Evolutionary conservation across 140 eudicot genomes (phyloP).

Genomic region (Flaveria floridana): DNA sequence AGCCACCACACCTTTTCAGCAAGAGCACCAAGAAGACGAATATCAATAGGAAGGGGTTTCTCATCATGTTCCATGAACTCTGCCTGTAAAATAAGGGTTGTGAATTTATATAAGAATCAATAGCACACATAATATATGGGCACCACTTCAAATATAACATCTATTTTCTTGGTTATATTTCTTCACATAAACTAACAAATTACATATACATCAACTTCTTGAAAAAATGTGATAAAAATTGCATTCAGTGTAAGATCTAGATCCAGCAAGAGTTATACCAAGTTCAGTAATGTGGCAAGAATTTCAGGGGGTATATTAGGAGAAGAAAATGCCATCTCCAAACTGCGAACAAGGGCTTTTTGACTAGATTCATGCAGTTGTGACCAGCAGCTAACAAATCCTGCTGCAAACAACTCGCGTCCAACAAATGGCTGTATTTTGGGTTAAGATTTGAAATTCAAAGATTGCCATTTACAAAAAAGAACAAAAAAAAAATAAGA

Average conservation of each 20-base stretch:
- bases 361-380: constrained; percentile 75
- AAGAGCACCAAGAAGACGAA: constrained; percentile 98
- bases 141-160: not conserved
- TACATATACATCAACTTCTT: not conserved
- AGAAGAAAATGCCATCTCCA: constrained; percentile 98
- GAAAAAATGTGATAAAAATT: constrained; percentile 3
- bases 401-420: constrained; percentile 95
- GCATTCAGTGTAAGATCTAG: constrained; percentile 12
- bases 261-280: constrained; percentile 47
- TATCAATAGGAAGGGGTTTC: constrained; percentile 93
- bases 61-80: constrained; percentile 99
- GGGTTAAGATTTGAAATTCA: constrained; percentile 28
- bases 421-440: constrained; percentile 88
- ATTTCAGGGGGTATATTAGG: constrained; percentile 98
- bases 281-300: constrained; percentile 90
- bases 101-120: constrained; percentile 6
- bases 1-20: constrained; percentile 83
- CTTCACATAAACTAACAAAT: not conserved
- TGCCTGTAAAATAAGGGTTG: constrained; percentile 54
- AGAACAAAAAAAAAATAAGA: not conserved
- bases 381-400: constrained; percentile 99
- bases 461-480: not conserved
- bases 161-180: constrained; percentile 1
- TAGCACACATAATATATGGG: not conserved
- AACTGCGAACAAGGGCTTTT: constrained; percentile 74